Conservation (phyloP, 2,329 filamentous ascomycete species). For the Coccinonectria pachysandricola region DNA sequence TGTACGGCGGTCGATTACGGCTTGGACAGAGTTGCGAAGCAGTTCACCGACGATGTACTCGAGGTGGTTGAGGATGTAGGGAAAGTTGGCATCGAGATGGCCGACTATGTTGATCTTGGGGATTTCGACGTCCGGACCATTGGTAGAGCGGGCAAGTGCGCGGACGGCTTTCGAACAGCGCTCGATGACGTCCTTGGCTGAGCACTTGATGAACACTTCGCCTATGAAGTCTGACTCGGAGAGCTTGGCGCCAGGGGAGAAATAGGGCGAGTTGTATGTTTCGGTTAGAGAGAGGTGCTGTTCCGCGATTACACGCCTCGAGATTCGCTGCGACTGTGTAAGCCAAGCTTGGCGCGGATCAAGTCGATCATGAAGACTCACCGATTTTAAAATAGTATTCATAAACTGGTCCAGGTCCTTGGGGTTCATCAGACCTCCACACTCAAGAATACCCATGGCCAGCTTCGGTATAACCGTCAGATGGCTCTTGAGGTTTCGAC, state of each 20-base stretch:
- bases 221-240: constrained; percentile 78
- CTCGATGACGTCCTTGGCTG: constrained; percentile 79
- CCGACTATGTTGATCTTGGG: constrained; percentile 77
- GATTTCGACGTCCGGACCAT: constrained; percentile 59
- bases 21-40: constrained; percentile 88
- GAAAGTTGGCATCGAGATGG: constrained; percentile 82
- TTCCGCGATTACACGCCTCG: constrained; percentile 90
- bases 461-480: constrained; percentile 88
- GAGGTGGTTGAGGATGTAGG: constrained; percentile 90
- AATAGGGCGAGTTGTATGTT: constrained; percentile 83
- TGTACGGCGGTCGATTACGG: constrained; percentile 66
- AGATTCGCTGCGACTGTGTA: constrained; percentile 58
- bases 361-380: constrained; percentile 35
- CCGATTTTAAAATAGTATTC: constrained; percentile 83
- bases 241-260: constrained; percentile 70
- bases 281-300: constrained; percentile 93
- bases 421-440: constrained; percentile 68
- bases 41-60: constrained; percentile 97
- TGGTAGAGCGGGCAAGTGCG: constrained; percentile 63
- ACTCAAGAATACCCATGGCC: constrained; percentile 89
- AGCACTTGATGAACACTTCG: constrained; percentile 89
- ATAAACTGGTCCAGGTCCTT: constrained; percentile 86
- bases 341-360: no score
- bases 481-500: constrained; percentile 73
- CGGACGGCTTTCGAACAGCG: constrained; percentile 69